Evolutionary conservation across 106 monocot genomes (phyloP), one percentile per base, ranked within the genome.

Genomic region (Ottelia alismoides): DNA sequence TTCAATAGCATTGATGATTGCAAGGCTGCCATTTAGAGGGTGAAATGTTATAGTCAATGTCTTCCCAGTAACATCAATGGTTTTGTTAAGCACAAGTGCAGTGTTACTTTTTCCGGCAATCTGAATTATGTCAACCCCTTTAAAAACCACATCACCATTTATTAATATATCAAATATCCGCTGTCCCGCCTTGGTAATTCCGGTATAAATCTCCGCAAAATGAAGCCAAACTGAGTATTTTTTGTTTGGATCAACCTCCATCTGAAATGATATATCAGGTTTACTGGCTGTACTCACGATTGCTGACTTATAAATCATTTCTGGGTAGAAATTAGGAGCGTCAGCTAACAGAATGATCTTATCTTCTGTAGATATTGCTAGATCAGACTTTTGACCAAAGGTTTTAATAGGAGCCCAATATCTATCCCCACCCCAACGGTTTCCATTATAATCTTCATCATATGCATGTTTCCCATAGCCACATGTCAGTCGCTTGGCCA

Each of bases 171-270:
- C 82, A 64, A 98, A 98, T 16, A 98, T 74, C 69, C 98, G 76
- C 67, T 82, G 24, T 25, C 78, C 76, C 70, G 68, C 48, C 11
- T 25, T 60, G 9, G 67, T 77, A 45, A 98, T 59, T 19, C 55
- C 72, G 25, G 64, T 26, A 49, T 98, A 89, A 68, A 98, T 98
- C 69, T 98, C 98, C 1, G 90, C 79, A 75, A 98, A 90, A 57
- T 90, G 98, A 64, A 98, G 74, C 98, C 98, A 98, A 52, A 98
- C 63, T 20, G 98, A 98, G 57, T 98, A 98, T 28, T 82, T 86
- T 54, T 75, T 76, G 22, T 80, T 76, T 20, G 98, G 85, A 60
- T 82, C 74, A 11, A 83, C 89, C 20, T 90, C 90, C 60, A 90
- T 73, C 58, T 79, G 61, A 63, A 77, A 85, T 51, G 67, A 62